Conservation (phyloP, 345 rosid genomes). For the Arabidopsis arenosa region DNA sequence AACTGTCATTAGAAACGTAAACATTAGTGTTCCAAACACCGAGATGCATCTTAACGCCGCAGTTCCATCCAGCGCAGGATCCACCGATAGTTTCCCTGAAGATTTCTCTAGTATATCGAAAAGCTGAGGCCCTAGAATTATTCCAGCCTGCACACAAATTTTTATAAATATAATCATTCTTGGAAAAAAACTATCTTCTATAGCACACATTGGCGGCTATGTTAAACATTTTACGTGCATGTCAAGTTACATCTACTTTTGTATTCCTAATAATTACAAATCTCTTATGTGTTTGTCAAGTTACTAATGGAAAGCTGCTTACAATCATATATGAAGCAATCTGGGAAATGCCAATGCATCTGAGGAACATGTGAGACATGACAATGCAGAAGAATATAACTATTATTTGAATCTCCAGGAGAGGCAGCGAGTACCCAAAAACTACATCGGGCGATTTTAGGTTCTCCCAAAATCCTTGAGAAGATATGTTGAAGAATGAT, state of each 20-base stretch:
- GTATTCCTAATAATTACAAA: too few relatives aligned
- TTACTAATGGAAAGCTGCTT: background rate
- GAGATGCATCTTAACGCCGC: constrained; percentile 39
- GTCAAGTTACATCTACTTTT: background rate
- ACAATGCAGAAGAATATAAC: constrained; percentile 15
- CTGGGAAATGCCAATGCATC: constrained; percentile 32
- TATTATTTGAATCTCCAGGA: constrained; percentile 37
- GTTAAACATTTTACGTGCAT: background rate
- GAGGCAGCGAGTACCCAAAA: constrained; percentile 41
- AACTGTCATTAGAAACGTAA: constrained; percentile 51
- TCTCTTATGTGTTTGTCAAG: background rate
- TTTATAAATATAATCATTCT: background rate
- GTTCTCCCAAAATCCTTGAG: constrained; percentile 33
- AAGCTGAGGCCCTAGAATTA: constrained; percentile 24
- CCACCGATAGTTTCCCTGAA: constrained; percentile 12
- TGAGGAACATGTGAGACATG: constrained; percentile 32
- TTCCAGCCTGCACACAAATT: constrained; percentile 35
- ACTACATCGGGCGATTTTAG: constrained; percentile 4
- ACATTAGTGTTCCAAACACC: constrained; percentile 46
- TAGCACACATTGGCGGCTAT: background rate
- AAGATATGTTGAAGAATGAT: constrained; percentile 30
- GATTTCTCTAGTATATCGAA: constrained; percentile 14
- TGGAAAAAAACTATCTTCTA: background rate
- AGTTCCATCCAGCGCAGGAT: constrained; percentile 21
- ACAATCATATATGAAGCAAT: constrained; percentile 35